Conservation (phyloP, 139 green algal genomes). For the Astrephomene gubernaculifera region DNA sequence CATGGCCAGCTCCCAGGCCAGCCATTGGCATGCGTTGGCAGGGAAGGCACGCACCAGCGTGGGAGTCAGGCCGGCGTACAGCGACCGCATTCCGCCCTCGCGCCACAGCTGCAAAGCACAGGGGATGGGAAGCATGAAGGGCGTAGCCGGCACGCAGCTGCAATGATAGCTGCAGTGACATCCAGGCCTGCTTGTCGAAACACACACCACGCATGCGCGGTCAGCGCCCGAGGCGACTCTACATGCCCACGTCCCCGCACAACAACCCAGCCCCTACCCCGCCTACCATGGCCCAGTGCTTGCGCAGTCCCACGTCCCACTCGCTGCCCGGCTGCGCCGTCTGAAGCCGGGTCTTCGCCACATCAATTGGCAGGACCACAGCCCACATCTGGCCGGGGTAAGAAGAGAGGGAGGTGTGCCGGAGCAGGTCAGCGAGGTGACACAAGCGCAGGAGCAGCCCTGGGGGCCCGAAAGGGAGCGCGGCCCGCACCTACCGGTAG, state of each 20-base stretch:
- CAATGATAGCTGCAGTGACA: too few species aligned
- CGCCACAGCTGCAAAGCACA: slow-evolving; percentile 51
- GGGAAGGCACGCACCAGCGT: slow-evolving; percentile 82
- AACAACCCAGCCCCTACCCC: too few species aligned
- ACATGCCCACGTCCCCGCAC: too few species aligned
- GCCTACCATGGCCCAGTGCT: slow-evolving; percentile 67
- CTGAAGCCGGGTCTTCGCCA: slow-evolving; percentile 87
- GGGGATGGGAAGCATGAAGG: too few species aligned
- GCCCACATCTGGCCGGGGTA: slow-evolving; percentile 74
- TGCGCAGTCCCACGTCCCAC: slow-evolving; percentile 64
- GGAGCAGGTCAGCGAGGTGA: too few species aligned
- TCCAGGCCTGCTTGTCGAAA: too few species aligned
- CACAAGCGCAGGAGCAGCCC: too few species aligned
- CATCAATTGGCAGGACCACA: slow-evolving; percentile 81
- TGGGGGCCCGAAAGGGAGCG: too few species aligned
- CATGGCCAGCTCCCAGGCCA: slow-evolving; percentile 70
- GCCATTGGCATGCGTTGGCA: slow-evolving; percentile 87
- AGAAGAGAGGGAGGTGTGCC: background rate
- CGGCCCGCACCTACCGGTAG: too few species aligned
- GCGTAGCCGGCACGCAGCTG: too few species aligned
- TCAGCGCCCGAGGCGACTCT: too few species aligned
- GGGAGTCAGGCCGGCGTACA: slow-evolving; percentile 77
- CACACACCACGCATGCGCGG: too few species aligned
- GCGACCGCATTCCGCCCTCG: slow-evolving; percentile 56
- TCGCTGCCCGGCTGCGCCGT: slow-evolving; percentile 66